A percentile compares a stretch with the other conserved stretches of the same genome.
phyloP scores from a whole-genome alignment of 208 protist genomes.

The Vickermania ingenoplastis region DNA sequence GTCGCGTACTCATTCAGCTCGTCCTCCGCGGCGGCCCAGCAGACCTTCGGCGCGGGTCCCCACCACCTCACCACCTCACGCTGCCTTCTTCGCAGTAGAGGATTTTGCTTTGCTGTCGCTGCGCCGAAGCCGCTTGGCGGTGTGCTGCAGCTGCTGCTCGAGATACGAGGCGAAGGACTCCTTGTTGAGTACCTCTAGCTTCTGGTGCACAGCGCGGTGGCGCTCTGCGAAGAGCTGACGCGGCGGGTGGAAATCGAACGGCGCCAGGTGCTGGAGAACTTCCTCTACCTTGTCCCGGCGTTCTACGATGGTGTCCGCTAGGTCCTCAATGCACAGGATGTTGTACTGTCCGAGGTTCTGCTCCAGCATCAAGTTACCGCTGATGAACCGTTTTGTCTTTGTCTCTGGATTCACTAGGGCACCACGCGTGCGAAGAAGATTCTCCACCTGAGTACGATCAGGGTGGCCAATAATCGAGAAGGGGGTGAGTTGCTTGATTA shows the following conservation, averaged over 20 bases:
- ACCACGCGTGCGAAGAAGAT: constrained; percentile 77
- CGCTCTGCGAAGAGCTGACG: constrained; percentile 82
- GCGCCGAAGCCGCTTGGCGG: constrained; percentile 30
- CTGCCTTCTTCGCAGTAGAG: too few relatives aligned
- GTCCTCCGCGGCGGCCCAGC: too few relatives aligned
- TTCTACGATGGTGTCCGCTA: constrained; percentile 62
- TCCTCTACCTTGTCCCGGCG: constrained; percentile 55
- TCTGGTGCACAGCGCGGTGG: constrained; percentile 72
- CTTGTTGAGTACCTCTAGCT: constrained; percentile 74
- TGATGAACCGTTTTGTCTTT: constrained; percentile 60
- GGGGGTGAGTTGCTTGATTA: constrained; percentile 66
- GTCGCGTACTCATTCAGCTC: too few relatives aligned
- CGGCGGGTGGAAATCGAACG: constrained; percentile 87
- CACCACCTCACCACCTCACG: too few relatives aligned
- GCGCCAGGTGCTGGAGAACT: constrained; percentile 59
- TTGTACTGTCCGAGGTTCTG: constrained; percentile 76
- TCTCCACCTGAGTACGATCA: constrained; percentile 55
- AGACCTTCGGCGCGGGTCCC: too few relatives aligned
- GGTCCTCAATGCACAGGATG: constrained; percentile 84
- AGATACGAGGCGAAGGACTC: constrained; percentile 83
- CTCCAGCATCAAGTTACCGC: constrained; percentile 83
- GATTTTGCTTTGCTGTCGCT: background rate
- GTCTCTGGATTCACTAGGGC: constrained; percentile 66
- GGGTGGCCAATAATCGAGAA: constrained; percentile 79
- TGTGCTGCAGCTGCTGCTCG: constrained; percentile 48